A percentile compares a stretch with the other conserved stretches of the same genome.
These are phyloP conservation scores for Tetrapisispora phaffii DNA, from an alignment of 805 yeast species.

Conservation along the genomic window DNA sequence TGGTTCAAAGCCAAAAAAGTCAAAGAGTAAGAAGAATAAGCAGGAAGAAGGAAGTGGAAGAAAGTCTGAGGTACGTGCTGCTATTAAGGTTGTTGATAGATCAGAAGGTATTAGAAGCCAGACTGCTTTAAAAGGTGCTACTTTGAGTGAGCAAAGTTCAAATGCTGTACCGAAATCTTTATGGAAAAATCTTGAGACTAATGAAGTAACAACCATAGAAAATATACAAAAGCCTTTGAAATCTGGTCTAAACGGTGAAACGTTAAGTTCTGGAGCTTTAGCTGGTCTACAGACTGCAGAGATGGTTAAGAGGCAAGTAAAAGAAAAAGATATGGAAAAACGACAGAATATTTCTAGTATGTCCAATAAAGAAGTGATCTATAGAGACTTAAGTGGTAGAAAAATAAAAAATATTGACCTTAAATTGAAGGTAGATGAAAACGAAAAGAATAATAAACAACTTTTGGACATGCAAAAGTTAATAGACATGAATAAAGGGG, in stretches of 20 bases:
- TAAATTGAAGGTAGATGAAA: conserved; percentile 12
- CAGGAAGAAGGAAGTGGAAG: conserved; percentile 7
- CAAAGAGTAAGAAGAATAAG: conserved; percentile 23
- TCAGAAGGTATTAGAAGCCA: conserved; percentile 5
- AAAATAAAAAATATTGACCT: conserved; percentile 30
- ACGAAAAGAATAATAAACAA: conserved; percentile 23
- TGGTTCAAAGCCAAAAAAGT: conserved; percentile 20
- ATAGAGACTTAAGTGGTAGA: conserved; percentile 55
- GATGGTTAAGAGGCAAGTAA: conserved; percentile 32
- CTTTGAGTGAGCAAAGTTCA: not conserved
- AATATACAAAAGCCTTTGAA: not conserved
- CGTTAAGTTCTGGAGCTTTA: conserved; percentile 28
- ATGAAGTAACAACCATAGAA: conserved; percentile 7
- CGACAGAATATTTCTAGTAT: conserved; percentile 7
- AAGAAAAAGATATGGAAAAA: conserved; percentile 24
- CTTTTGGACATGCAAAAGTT: conserved; percentile 26
- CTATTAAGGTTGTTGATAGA: conserved; percentile 14
- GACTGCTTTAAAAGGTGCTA: not conserved
- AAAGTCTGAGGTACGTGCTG: not conserved
- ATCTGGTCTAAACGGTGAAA: not conserved
- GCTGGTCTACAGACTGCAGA: conserved; percentile 42
- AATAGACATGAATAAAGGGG: conserved; percentile 31
- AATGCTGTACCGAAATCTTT: not conserved
- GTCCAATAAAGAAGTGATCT: conserved; percentile 32
- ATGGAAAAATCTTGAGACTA: conserved; percentile 26